phyloP scores from a whole-genome alignment of 768 basidiomycete species.

The Mycena leptocephala region DNA sequence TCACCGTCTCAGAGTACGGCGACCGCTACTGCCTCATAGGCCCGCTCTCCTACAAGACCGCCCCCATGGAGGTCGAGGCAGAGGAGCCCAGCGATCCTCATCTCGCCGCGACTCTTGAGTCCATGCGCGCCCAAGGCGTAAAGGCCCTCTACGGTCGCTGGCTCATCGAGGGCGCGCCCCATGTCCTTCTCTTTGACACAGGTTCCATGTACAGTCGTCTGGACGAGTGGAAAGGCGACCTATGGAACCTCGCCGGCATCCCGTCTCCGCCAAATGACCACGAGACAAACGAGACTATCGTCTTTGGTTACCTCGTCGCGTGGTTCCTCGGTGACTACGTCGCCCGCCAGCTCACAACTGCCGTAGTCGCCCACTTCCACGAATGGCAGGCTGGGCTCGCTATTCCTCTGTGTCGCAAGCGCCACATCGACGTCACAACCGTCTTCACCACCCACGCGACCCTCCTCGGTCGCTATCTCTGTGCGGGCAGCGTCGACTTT shows the following conservation, averaged over 20 bases:
- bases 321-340: slow-evolving; percentile 99
- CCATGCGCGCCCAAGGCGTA: slow-evolving; percentile 92
- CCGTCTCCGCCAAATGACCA: slow-evolving; percentile 97
- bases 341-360: slow-evolving; percentile 83
- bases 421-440: slow-evolving; percentile 98
- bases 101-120: slow-evolving; percentile 81
- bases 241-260: slow-evolving; percentile 99
- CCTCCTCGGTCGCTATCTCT: slow-evolving; percentile 97
- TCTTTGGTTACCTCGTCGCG: slow-evolving; percentile 97
- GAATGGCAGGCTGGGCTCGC: slow-evolving; percentile 99
- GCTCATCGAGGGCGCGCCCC: slow-evolving; percentile 98
- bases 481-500: slow-evolving; percentile 98
- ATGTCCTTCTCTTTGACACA: slow-evolving; percentile 96
- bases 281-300: slow-evolving; percentile 98
- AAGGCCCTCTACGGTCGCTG: slow-evolving; percentile 97
- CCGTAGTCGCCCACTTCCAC: slow-evolving; percentile 98
- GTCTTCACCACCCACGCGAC: slow-evolving; percentile 99
- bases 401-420: slow-evolving; percentile 94
- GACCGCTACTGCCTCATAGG: slow-evolving; percentile 97
- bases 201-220: slow-evolving; percentile 88
- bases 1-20: slow-evolving; percentile 96
- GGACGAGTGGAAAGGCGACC: slow-evolving; percentile 99
- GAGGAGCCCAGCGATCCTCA: slow-evolving; percentile 90
- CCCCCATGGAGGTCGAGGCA: slow-evolving; percentile 98
- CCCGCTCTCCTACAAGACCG: slow-evolving; percentile 98